Evolutionary conservation across 2,329 filamentous ascomycete genomes (phyloP), one percentile per base, ranked within the genome.

Genomic region (Cladophialophora immunda): DNA sequence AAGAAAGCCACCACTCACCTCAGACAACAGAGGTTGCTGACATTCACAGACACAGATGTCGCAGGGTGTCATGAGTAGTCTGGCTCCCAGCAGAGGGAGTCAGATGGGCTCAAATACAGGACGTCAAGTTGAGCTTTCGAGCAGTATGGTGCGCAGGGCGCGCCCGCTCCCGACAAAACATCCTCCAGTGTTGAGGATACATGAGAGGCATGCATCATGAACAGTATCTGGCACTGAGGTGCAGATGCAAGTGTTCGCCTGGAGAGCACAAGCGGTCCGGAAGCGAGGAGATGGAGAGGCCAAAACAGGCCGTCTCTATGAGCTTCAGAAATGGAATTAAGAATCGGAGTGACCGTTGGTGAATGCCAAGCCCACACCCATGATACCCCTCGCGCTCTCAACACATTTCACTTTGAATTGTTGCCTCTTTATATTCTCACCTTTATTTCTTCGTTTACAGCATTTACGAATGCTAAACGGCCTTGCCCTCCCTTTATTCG

Each of bases 331-430:
- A 22, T 22, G 36, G 30, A 41, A 25, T n/a, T 29, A 22, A 55
- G 36, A 19, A 54, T 50, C 19, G 45, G 45, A 62, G 25, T 38
- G 59, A 53, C n/a, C 45, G 47, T n/a, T 22, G 47, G 15, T 47
- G 45, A 62, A 54, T 34, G 59, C 59, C 59, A 62, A 62, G 59
- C 47, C 25, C 53, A 17, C 58, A 29, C n/a, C 27, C 59, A 25
- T 30, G 32, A 36, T 36, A 32, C 45, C 59, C 59, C 47, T 52
- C 53, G 47, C 32, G 59, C 38, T 62, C 36, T 54, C 47, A 36
- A 38, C 47, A 41, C 47, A 41, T 11, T 36, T 62, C 59, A 55
- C 59, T 62, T 55, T 62, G 45, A 50, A 25, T 25, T 50, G 45
- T 50, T 25, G 22, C 41, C 30, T 36, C 29, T 62, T 38, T 62